Evolutionary conservation across 1,284 basidiomycete genomes (phyloP).

Genomic region (Microbotryum silenes-acaulis): DNA sequence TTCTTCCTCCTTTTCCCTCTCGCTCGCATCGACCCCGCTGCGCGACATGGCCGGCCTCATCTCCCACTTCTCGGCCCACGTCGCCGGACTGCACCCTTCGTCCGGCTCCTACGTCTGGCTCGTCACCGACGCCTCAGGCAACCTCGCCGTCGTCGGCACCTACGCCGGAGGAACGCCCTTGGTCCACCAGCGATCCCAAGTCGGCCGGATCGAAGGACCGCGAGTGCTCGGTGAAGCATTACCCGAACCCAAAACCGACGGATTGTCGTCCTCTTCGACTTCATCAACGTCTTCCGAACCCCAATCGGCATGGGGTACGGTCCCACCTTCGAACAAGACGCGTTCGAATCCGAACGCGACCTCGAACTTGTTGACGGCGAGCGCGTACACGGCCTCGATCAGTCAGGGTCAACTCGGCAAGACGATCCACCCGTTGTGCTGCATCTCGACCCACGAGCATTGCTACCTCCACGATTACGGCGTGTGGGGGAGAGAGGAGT

Average conservation of each 20-base stretch:
- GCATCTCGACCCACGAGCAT: constrained; percentile 80
- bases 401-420: constrained; percentile 2
- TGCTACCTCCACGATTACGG: constrained; percentile 86
- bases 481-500: constrained; percentile 87
- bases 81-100: constrained; percentile 62
- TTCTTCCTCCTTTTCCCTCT: constrained; percentile 9
- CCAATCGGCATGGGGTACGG: constrained; percentile 7
- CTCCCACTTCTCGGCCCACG: constrained; percentile 66
- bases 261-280: constrained; percentile 18
- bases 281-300: constrained; percentile 11
- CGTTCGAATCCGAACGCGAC: background rate
- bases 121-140: constrained; percentile 58
- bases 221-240: background rate
- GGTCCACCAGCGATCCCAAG: constrained; percentile 47
- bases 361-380: constrained; percentile 2
- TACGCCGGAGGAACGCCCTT: constrained; percentile 86
- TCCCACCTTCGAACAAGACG: constrained; percentile 2
- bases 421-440: constrained; percentile 65
- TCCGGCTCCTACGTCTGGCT: constrained; percentile 79
- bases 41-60: constrained; percentile 63
- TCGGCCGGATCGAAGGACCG: background rate
- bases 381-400: background rate
- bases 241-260: background rate
- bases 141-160: constrained; percentile 67
- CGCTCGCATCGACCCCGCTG: constrained; percentile 36